phyloP scores from a whole-genome alignment of 495 filamentous ascomycete genomes.

The Penicillium paradoxum region DNA sequence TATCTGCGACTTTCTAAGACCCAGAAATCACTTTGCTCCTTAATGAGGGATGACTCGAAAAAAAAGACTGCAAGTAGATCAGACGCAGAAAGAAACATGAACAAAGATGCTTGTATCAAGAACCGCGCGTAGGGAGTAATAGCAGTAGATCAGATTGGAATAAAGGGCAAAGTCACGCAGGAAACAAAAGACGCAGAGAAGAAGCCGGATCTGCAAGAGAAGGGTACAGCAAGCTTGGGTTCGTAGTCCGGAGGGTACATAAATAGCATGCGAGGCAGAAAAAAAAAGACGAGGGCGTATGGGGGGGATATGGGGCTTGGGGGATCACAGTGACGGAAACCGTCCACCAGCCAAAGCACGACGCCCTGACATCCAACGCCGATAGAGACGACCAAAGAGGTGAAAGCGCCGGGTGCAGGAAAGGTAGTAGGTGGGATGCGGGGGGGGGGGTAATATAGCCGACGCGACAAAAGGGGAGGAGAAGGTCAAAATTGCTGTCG shows the following conservation, averaged over 20 bases:
- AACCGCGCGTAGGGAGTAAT: neutral
- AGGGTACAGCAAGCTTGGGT: conserved; percentile 17
- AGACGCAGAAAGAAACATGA: conserved; percentile 5
- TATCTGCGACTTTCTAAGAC: conserved; percentile 18
- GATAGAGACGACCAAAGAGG: conserved; percentile 36
- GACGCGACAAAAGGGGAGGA: conserved; percentile 11
- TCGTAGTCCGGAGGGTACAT: conserved; percentile 8
- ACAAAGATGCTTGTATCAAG: conserved; percentile 7
- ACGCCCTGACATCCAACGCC: conserved; percentile 47
- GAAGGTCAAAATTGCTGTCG: conserved; percentile 24
- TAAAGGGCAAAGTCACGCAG: neutral
- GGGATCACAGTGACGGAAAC: conserved; percentile 21
- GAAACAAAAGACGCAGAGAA: conserved; percentile 1
- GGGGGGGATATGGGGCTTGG: conserved; percentile 24
- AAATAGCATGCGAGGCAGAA: neutral
- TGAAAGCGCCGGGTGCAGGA: conserved; percentile 32
- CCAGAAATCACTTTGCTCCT: conserved; percentile 10
- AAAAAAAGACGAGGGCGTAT: conserved; percentile 9
- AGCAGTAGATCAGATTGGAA: conserved; percentile 7
- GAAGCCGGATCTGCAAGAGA: conserved; percentile 10
- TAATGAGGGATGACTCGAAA: neutral
- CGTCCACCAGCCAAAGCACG: conserved; percentile 38
- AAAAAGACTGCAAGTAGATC: neutral
- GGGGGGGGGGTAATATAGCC: conserved; percentile 15
- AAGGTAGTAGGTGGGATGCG: conserved; percentile 4